These are phyloP conservation scores for Jaminaea rosea DNA, from an alignment of 1,284 basidiomycete species.

Conservation along the genomic window DNA sequence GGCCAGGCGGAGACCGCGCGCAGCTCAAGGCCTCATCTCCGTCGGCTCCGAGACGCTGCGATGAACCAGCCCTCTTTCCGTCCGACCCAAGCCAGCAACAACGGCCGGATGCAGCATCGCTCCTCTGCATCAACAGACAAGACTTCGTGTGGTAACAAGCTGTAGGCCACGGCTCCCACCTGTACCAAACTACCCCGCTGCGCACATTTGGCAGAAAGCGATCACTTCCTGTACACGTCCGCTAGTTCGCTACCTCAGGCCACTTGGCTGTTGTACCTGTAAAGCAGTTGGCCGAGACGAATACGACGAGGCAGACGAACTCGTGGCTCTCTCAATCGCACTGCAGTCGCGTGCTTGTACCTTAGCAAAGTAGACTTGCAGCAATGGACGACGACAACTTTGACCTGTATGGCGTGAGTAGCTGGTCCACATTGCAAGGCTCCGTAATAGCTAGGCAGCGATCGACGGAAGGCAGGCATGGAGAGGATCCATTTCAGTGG, in stretches of 20 bases:
- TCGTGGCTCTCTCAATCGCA: too few species aligned
- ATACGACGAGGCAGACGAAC: neutral
- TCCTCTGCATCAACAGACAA: too few species aligned
- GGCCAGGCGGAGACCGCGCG: too few species aligned
- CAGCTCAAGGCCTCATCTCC: too few species aligned
- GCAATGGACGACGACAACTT: conserved; percentile 10
- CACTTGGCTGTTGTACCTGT: neutral
- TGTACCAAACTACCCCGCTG: too few species aligned
- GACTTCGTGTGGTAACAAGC: too few species aligned
- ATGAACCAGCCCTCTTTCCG: too few species aligned
- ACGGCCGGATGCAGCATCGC: too few species aligned
- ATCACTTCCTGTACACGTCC: neutral
- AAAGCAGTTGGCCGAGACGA: neutral
- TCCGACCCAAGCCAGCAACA: too few species aligned
- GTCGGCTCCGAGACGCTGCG: too few species aligned
- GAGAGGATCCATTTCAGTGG: neutral
- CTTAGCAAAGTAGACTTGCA: neutral
- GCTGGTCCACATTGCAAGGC: neutral
- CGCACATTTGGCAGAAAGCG: neutral
- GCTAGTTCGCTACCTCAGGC: neutral
- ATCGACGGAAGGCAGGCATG: neutral
- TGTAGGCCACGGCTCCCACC: too few species aligned
- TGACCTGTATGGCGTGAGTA: conserved; percentile 13
- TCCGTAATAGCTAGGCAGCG: neutral
- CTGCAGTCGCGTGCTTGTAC: too few species aligned